These are phyloP conservation scores for Sutorius eximius DNA, from an alignment of 1,284 basidiomycete genomes.

Conservation along the genomic window DNA sequence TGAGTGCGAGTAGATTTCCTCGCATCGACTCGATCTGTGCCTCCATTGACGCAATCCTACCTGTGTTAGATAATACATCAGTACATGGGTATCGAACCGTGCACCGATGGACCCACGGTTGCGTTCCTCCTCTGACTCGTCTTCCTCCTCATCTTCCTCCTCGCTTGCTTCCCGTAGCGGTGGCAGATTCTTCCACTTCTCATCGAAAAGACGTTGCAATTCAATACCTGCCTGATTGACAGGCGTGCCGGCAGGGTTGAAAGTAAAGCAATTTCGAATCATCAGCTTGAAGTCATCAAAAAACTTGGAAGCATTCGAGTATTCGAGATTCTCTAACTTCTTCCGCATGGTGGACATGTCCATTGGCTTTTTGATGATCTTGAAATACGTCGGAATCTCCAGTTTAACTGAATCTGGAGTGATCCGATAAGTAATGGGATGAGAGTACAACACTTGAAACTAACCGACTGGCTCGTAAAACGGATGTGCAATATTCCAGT, in stretches of 20 bases:
- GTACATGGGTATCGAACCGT: background rate
- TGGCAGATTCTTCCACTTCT: constrained; percentile 86
- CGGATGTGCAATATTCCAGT: constrained; percentile 72
- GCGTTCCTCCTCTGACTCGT: constrained; percentile 51
- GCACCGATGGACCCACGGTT: constrained; percentile 46
- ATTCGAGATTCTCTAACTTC: constrained; percentile 79
- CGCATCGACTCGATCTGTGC: constrained; percentile 72
- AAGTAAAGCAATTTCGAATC: constrained; percentile 90
- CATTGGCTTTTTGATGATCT: constrained; percentile 93
- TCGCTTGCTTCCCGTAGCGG: constrained; percentile 55
- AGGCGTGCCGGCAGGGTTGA: constrained; percentile 87
- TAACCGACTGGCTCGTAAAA: constrained; percentile 93
- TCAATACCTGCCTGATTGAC: constrained; percentile 84
- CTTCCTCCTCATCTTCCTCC: constrained; percentile 52
- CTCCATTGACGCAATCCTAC: constrained; percentile 70
- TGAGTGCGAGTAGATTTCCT: constrained; percentile 61
- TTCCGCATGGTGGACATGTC: constrained; percentile 86
- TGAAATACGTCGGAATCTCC: constrained; percentile 84
- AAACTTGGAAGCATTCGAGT: constrained; percentile 76
- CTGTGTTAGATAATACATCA: constrained; percentile 38
- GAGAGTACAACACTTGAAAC: constrained; percentile 32
- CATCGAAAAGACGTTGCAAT: constrained; percentile 84
- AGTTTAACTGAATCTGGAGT: constrained; percentile 70
- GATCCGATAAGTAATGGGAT: constrained; percentile 1
- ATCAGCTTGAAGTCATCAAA: constrained; percentile 92